Evolutionary conservation across 2,329 filamentous ascomycete species (phyloP).

Genomic region (Emydomyces testavorans): DNA sequence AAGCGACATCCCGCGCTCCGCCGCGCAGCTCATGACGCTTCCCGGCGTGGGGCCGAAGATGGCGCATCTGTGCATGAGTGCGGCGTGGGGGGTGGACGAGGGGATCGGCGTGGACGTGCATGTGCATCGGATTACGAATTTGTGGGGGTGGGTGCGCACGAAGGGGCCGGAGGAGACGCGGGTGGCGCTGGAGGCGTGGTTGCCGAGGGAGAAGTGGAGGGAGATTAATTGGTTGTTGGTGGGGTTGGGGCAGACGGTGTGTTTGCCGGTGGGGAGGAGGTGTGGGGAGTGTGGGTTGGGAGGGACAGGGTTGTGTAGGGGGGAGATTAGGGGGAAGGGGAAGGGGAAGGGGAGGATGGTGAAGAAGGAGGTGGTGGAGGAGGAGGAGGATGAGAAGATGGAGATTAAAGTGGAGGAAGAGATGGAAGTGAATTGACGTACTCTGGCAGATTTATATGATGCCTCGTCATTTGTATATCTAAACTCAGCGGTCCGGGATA

Average conservation of each 20-base stretch:
- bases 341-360: constrained; percentile 36
- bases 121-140: constrained; percentile 85
- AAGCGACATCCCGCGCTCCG: constrained; percentile 68
- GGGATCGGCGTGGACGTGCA: constrained; percentile 93
- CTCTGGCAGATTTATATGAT: not conserved
- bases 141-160: constrained; percentile 84
- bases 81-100: constrained; percentile 56
- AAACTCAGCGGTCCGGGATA: no score
- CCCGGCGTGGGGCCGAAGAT: constrained; percentile 92
- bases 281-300: constrained; percentile 83
- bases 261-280: constrained; percentile 62
- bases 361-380: constrained; percentile 5
- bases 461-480: no score
- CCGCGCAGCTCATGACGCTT: constrained; percentile 61
- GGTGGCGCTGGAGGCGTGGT: constrained; percentile 62
- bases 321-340: constrained; percentile 53
- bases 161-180: constrained; percentile 74
- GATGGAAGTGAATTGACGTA: not conserved
- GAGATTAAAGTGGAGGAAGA: constrained; percentile 14
- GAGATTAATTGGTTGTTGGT: constrained; percentile 87
- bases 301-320: constrained; percentile 61
- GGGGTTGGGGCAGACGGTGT: constrained; percentile 77
- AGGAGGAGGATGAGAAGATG: constrained; percentile 16
- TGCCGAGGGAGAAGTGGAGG: constrained; percentile 75
- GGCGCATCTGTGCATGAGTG: constrained; percentile 77